A percentile compares a stretch with the other conserved stretches of the same genome.
Evolutionary conservation across 2,329 filamentous ascomycete genomes (phyloP).

Genomic region (Pseudopithomyces maydicus): DNA sequence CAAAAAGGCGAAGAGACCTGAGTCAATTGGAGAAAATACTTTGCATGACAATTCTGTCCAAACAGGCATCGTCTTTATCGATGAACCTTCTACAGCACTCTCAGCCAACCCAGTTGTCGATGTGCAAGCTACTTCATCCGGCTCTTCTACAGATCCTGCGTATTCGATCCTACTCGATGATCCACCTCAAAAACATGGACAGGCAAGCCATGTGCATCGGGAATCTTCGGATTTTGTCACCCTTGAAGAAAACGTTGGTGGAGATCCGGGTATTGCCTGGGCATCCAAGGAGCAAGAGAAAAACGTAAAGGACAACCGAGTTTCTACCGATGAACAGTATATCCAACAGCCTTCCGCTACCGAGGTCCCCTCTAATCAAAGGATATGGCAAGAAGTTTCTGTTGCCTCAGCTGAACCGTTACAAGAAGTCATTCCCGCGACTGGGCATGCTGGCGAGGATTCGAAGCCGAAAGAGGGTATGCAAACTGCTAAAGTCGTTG

Average conservation of each 20-base stretch:
- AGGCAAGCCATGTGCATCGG: not conserved
- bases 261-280: constrained; percentile 8
- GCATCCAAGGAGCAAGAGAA: constrained; percentile 32
- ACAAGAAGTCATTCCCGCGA: not conserved
- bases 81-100: not conserved
- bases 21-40: constrained; percentile 14
- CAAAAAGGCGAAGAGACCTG: constrained; percentile 22
- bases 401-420: not conserved
- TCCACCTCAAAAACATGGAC: not conserved
- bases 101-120: not conserved
- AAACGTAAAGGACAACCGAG: constrained; percentile 30
- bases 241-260: constrained; percentile 6
- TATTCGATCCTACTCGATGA: not conserved
- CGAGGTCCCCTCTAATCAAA: constrained; percentile 2
- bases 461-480: not conserved
- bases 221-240: constrained; percentile 5
- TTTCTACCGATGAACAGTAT: constrained; percentile 19
- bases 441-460: not conserved
- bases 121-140: constrained; percentile 4
- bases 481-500: not conserved
- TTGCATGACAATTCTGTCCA: constrained; percentile 7
- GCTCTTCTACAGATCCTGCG: not conserved
- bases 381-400: not conserved
- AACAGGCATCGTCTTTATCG: not conserved
- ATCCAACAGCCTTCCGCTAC: not conserved